Conservation (phyloP, 495 filamentous ascomycete genomes). For the Lasiosphaeria ovina region DNA sequence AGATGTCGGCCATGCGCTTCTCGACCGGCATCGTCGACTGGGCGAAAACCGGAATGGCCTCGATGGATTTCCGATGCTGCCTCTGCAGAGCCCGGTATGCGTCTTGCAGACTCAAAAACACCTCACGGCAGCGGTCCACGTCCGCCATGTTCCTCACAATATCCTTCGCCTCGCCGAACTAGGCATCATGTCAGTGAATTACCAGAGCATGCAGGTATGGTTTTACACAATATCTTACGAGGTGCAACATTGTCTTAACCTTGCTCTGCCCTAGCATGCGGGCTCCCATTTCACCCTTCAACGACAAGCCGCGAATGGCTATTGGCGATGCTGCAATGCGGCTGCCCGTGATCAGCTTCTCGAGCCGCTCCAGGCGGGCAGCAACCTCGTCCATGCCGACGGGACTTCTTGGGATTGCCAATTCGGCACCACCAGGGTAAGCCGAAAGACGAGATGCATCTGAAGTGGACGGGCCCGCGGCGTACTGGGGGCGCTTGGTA, state of each 20-base stretch:
- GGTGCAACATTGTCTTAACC: conserved; percentile 30
- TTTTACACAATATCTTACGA: conserved; percentile 24
- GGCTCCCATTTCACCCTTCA: neutral
- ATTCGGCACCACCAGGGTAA: neutral
- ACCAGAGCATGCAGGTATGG: neutral
- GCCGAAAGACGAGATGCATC: neutral
- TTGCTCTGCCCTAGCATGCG: neutral
- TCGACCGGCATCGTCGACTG: conserved; percentile 42
- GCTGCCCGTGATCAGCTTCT: conserved; percentile 24
- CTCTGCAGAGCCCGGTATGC: conserved; percentile 34
- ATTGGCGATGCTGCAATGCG: neutral
- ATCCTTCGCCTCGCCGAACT: conserved; percentile 41
- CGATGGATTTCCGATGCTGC: conserved; percentile 30
- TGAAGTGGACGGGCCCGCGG: neutral
- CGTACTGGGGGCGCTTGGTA: conserved; percentile 24
- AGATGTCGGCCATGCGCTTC: conserved; percentile 40
- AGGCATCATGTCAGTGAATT: conserved; percentile 3
- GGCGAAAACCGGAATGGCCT: conserved; percentile 38
- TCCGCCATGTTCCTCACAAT: conserved; percentile 32
- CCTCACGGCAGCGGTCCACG: conserved; percentile 25
- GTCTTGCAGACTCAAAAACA: conserved; percentile 31
- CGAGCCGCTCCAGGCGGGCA: conserved; percentile 34
- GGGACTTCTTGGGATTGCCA: neutral
- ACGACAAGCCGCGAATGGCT: neutral
- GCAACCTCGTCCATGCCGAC: conserved; percentile 33